Evolutionary conservation across 768 basidiomycete species (phyloP).

Genomic region (Mrakia hoshinonis): DNA sequence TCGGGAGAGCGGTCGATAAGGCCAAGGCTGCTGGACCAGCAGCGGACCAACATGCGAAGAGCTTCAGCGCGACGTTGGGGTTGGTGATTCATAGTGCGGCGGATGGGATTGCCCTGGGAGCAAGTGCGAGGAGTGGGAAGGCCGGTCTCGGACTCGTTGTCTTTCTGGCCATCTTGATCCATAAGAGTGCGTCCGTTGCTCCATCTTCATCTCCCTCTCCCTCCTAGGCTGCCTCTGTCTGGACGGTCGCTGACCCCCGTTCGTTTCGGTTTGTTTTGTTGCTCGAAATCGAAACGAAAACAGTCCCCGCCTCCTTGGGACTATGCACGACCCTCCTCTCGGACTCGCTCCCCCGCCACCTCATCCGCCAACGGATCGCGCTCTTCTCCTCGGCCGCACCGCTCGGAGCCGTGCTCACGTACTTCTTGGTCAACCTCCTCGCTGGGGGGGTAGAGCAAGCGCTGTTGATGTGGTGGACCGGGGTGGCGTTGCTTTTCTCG

Average conservation of each 20-base stretch:
- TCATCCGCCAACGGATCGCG: slow-evolving; percentile 65
- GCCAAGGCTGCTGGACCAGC: neutral
- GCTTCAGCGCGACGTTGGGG: slow-evolving; percentile 57
- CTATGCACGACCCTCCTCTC: slow-evolving; percentile 76
- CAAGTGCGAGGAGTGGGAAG: slow-evolving; percentile 44
- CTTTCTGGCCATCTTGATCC: slow-evolving; percentile 80
- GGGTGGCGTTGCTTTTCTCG: slow-evolving; percentile 47
- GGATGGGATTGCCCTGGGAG: slow-evolving; percentile 86
- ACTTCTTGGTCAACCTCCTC: slow-evolving; percentile 50
- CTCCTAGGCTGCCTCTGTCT: neutral
- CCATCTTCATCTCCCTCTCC: neutral
- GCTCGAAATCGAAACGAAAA: too few species aligned
- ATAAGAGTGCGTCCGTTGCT: slow-evolving; percentile 56
- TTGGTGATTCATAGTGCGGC: slow-evolving; percentile 65
- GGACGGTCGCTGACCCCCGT: slow-evolving; percentile 27
- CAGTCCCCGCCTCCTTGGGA: slow-evolving; percentile 85
- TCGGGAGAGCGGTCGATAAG: slow-evolving; percentile 24
- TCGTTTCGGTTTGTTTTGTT: too few species aligned
- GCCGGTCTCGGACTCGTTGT: slow-evolving; percentile 63
- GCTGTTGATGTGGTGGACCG: slow-evolving; percentile 52
- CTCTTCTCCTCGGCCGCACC: slow-evolving; percentile 81
- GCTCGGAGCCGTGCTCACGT: slow-evolving; percentile 67
- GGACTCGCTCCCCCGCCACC: slow-evolving; percentile 55
- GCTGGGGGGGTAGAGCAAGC: slow-evolving; percentile 30
- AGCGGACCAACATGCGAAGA: slow-evolving; percentile 7